Percentiles rank a stretch among this genome's conserved stretches.
These are phyloP conservation scores for Glycine soja DNA, from an alignment of 306 rosid species.

Conservation along the genomic window DNA sequence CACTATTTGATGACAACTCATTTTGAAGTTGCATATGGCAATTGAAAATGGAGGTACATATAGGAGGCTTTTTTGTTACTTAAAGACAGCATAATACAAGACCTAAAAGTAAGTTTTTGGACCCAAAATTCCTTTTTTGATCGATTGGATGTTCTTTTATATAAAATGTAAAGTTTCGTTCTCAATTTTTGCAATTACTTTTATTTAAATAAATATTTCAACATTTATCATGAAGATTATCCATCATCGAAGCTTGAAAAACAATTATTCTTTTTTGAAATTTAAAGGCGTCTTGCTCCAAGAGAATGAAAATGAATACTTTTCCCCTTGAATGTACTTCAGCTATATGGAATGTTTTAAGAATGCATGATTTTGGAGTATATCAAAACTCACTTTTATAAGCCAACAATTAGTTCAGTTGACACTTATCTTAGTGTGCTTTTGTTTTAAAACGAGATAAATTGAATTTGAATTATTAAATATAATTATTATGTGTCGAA, in stretches of 20 bases:
- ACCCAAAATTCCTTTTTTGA: background rate
- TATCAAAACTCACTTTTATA: no score
- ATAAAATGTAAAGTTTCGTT: background rate
- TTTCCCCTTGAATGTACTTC: background rate
- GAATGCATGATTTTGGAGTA: background rate
- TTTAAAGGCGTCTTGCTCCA: background rate
- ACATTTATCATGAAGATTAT: background rate
- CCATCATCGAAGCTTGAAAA: background rate
- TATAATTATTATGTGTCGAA: no score
- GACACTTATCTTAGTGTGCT: no score
- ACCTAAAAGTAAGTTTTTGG: background rate
- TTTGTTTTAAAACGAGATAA: no score
- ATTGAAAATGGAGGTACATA: background rate
- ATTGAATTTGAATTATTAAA: no score
- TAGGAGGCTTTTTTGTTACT: background rate
- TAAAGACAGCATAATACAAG: background rate
- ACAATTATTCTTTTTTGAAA: background rate
- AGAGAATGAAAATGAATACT: background rate
- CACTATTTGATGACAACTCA: slow-evolving; percentile 41
- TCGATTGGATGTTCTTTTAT: background rate
- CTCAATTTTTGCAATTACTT: background rate
- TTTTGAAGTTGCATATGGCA: background rate
- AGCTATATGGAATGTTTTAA: background rate
- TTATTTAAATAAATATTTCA: background rate
- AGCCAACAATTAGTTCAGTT: no score